Percentiles rank a stretch among this genome's conserved stretches.
These are phyloP conservation scores for Madurella mycetomatis DNA, from an alignment of 2,329 filamentous ascomycete species.

Conservation along the genomic window DNA sequence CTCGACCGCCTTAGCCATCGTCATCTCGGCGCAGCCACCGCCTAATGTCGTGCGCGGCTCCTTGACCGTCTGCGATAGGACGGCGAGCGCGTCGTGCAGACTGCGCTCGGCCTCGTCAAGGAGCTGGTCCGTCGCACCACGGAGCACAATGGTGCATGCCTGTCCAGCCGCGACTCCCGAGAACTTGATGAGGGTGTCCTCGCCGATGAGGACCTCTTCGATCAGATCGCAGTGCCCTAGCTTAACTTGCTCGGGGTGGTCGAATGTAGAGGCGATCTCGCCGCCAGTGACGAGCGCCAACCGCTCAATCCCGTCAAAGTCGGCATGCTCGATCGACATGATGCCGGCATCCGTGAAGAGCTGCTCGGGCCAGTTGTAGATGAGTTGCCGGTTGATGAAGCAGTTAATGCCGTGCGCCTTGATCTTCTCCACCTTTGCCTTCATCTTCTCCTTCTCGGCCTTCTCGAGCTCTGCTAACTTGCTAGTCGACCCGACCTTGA, in stretches of 20 bases:
- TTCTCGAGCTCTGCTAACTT: slow-evolving; percentile 98
- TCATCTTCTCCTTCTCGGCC: slow-evolving; percentile 99
- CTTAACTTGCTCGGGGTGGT: slow-evolving; percentile 96
- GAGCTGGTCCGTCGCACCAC: slow-evolving; percentile 93
- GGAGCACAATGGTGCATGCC: slow-evolving; percentile 94
- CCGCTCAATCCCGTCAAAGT: slow-evolving; percentile 97
- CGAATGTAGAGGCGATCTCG: slow-evolving; percentile 96
- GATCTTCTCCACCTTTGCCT: slow-evolving; percentile 97
- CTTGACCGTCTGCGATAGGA: slow-evolving; percentile 92
- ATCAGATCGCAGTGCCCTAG: slow-evolving; percentile 92
- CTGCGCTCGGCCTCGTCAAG: slow-evolving; percentile 95
- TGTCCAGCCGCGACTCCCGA: slow-evolving; percentile 90
- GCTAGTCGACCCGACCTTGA: slow-evolving; percentile 93
- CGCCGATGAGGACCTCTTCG: slow-evolving; percentile 96
- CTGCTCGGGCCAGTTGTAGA: slow-evolving; percentile 99
- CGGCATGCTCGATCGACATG: slow-evolving; percentile 96
- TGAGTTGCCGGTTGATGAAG: slow-evolving; percentile 98
- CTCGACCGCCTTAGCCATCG: slow-evolving; percentile 98
- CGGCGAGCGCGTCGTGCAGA: slow-evolving; percentile 90
- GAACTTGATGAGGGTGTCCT: slow-evolving; percentile 96
- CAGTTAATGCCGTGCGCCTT: slow-evolving; percentile 99
- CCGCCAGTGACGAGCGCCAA: slow-evolving; percentile 92
- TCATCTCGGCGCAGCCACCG: slow-evolving; percentile 95
- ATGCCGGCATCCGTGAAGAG: slow-evolving; percentile 97
- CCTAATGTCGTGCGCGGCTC: slow-evolving; percentile 92